Conservation (phyloP, 1,284 basidiomycete species). For the Cerrena zonata region DNA sequence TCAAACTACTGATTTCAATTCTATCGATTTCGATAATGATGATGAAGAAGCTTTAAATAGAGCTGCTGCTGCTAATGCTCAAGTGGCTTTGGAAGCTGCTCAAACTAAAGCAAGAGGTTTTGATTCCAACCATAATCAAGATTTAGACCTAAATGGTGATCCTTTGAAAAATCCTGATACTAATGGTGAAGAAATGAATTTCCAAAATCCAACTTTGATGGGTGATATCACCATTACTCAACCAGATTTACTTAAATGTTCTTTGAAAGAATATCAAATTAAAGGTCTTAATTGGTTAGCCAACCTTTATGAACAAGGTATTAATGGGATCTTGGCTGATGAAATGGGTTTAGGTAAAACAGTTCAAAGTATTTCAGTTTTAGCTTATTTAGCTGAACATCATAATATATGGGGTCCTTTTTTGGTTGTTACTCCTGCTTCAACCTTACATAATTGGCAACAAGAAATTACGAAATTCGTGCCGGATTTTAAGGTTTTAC, state of each 20-base stretch:
- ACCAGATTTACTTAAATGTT: constrained; percentile 94
- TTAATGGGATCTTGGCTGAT: constrained; percentile 96
- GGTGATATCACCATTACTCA: constrained; percentile 85
- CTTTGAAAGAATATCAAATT: constrained; percentile 96
- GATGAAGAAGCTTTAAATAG: too few species aligned
- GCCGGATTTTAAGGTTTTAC: constrained; percentile 87
- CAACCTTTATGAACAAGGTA: constrained; percentile 97
- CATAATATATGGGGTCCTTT: constrained; percentile 99
- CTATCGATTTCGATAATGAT: constrained; percentile 95
- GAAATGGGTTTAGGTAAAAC: constrained; percentile 99
- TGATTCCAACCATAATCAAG: too few species aligned
- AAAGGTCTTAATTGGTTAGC: constrained; percentile 98
- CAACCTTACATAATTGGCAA: constrained; percentile 99
- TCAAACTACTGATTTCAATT: constrained; percentile 52
- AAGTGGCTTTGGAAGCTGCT: too few species aligned
- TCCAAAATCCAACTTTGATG: constrained; percentile 95
- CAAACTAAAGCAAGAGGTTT: too few species aligned
- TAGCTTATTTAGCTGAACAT: constrained; percentile 93
- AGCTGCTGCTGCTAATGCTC: too few species aligned
- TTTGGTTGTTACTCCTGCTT: constrained; percentile 97
- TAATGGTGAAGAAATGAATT: constrained; percentile 89
- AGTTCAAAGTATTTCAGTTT: constrained; percentile 94
- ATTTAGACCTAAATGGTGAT: too few species aligned
- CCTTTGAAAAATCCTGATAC: too few species aligned
- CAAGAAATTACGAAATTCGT: constrained; percentile 97